These are phyloP conservation scores for Schrenkiella parvula DNA, from an alignment of 345 rosid species.

Conservation along the genomic window DNA sequence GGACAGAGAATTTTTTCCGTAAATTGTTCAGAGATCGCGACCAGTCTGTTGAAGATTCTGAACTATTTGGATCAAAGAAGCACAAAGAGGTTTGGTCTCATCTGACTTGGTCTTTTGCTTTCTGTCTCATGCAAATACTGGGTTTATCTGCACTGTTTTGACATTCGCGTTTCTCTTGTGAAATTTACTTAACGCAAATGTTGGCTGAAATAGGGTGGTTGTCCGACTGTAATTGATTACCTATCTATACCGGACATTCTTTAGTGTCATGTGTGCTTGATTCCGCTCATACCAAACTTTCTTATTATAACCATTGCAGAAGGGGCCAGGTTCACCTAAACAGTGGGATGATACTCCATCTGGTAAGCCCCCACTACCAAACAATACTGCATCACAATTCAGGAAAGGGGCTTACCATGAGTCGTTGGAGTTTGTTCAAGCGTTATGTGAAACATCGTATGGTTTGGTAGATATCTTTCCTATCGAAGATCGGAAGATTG, in stretches of 20 bases:
- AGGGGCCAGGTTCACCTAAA: conserved; percentile 81
- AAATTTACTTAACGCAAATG: conserved; percentile 6
- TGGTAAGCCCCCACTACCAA: conserved; percentile 79
- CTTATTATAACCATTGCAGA: conserved; percentile 41
- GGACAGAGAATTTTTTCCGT: conserved; percentile 94
- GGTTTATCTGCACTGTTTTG: conserved; percentile 15
- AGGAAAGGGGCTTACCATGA: conserved; percentile 92
- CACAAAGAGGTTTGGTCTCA: conserved; percentile 57
- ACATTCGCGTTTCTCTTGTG: not conserved
- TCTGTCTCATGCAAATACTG: not conserved
- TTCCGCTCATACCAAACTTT: conserved; percentile 17
- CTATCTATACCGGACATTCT: not conserved
- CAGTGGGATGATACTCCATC: conserved; percentile 65
- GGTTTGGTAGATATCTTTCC: conserved; percentile 97
- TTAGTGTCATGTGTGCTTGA: conserved; percentile 8
- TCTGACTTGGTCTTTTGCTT: conserved; percentile 9
- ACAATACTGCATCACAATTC: conserved; percentile 61
- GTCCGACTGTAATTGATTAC: not conserved
- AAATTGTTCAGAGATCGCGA: conserved; percentile 95
- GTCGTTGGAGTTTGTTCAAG: conserved; percentile 90
- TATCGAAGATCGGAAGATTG: conserved; percentile 91
- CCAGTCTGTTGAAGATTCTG: conserved; percentile 90
- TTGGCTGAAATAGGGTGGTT: conserved; percentile 14
- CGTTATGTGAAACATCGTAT: conserved; percentile 90
- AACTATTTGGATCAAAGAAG: conserved; percentile 75